These are phyloP conservation scores for Paradendryphiella salina DNA, from an alignment of 2,329 filamentous ascomycete species.

Conservation along the genomic window DNA sequence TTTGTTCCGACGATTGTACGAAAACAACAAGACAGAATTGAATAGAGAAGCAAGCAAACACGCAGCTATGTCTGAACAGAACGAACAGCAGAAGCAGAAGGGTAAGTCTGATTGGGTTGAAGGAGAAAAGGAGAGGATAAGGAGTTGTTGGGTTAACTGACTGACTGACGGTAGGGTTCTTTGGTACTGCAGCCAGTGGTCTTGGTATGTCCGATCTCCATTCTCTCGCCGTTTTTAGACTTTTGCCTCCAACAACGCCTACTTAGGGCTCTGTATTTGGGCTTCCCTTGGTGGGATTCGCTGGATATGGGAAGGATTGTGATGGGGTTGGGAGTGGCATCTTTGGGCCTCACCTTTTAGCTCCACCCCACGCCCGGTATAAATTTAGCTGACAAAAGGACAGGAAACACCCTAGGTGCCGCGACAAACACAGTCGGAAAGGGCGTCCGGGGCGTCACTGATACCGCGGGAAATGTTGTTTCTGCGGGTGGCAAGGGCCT, in stretches of 20 bases:
- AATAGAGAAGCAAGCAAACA: neutral
- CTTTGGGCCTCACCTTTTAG: no score
- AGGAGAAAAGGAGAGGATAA: neutral
- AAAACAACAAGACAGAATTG: neutral
- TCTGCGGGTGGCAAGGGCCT: conserved; percentile 41
- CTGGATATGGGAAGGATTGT: no score
- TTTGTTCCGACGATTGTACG: neutral
- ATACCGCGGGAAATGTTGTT: conserved; percentile 39
- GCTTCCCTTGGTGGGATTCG: no score
- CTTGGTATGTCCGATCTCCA: conserved; percentile 24
- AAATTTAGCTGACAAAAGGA: no score
- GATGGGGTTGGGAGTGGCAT: no score
- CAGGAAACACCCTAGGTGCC: conserved; percentile 43
- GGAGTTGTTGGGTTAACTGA: neutral
- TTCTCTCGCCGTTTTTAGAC: neutral
- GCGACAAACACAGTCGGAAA: conserved; percentile 43
- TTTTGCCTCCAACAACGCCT: neutral
- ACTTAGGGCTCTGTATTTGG: neutral
- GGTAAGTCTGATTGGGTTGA: conserved; percentile 16
- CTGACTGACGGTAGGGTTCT: conserved; percentile 29
- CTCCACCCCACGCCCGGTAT: neutral
- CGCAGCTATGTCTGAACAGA: conserved; percentile 32
- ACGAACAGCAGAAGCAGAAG: conserved; percentile 30
- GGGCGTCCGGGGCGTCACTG: conserved; percentile 37
- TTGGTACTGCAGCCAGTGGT: conserved; percentile 40